Evolutionary conservation across 73 alveolate genomes (phyloP).

Genomic region (Symbiodinium natans): DNA sequence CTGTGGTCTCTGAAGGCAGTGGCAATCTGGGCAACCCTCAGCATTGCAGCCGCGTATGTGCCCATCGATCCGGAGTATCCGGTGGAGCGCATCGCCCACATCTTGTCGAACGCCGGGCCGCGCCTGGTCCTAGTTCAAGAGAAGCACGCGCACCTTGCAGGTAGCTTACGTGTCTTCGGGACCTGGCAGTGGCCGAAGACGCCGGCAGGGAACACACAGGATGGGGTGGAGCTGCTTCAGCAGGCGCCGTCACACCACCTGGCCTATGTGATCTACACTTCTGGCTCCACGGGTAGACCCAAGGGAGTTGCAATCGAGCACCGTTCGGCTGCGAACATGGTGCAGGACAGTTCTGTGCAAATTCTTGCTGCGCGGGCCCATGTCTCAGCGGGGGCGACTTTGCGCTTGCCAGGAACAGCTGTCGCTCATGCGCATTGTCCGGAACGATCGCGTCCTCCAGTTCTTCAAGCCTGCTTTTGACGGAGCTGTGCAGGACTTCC

Average conservation of each 20-base stretch:
- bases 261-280: slow-evolving; percentile 84
- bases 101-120: slow-evolving; percentile 29
- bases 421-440: slow-evolving; percentile 53
- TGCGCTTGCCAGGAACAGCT: slow-evolving; percentile 16
- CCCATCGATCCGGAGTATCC: slow-evolving; percentile 94
- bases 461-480: slow-evolving; percentile 94
- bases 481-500: slow-evolving; percentile 68
- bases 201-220: neutral
- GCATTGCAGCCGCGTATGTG: slow-evolving; percentile 90
- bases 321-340: slow-evolving; percentile 88
- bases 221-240: slow-evolving; percentile 8
- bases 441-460: slow-evolving; percentile 62
- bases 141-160: neutral
- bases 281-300: slow-evolving; percentile 92
- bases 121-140: slow-evolving; percentile 27
- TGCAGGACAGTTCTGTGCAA: neutral
- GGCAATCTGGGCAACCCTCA: slow-evolving; percentile 92
- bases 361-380: neutral
- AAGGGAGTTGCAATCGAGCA: slow-evolving; percentile 92
- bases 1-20: too few relatives aligned
- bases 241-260: slow-evolving; percentile 51
- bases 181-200: slow-evolving; percentile 24
- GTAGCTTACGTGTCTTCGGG: neutral
- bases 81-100: slow-evolving; percentile 57
- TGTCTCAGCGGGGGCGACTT: too few relatives aligned